Evolutionary conservation across 768 basidiomycete species (phyloP).

Genomic region (Steccherinum ochraceum): DNA sequence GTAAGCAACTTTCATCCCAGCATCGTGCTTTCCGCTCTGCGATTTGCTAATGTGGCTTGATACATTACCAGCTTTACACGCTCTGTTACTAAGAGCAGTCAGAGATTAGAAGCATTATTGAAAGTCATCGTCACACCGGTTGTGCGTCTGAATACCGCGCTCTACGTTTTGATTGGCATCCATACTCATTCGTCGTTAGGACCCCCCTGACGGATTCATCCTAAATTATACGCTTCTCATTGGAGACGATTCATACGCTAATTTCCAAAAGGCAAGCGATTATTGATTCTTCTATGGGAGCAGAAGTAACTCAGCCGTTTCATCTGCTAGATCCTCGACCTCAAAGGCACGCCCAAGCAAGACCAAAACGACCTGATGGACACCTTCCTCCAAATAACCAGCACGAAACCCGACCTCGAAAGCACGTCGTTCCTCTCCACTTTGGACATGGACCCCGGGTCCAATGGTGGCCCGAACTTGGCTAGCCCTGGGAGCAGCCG

Average conservation of each 20-base stretch:
- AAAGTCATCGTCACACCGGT: conserved; percentile 95
- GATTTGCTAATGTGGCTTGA: conserved; percentile 12
- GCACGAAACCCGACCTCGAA: conserved; percentile 83
- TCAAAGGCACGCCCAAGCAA: conserved; percentile 84
- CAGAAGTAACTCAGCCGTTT: too few relatives aligned
- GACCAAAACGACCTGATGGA: conserved; percentile 90
- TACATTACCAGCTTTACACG: conserved; percentile 61
- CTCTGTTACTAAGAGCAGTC: conserved; percentile 73
- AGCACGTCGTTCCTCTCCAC: conserved; percentile 89
- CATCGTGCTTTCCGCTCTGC: too few relatives aligned
- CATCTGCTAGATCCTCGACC: conserved; percentile 81
- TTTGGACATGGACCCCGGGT: conserved; percentile 91
- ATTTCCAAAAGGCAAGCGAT: conserved; percentile 87
- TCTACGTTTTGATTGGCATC: background rate
- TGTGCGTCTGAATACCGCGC: conserved; percentile 46
- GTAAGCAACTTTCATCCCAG: too few relatives aligned
- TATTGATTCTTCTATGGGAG: too few relatives aligned
- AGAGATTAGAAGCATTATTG: conserved; percentile 82
- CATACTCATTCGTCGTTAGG: conserved; percentile 34
- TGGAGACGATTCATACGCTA: conserved; percentile 90
- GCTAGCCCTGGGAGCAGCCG: conserved; percentile 63
- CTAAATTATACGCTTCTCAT: conserved; percentile 93
- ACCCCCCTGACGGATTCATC: conserved; percentile 91
- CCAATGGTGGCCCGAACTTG: conserved; percentile 38
- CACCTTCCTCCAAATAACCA: conserved; percentile 87